Base-by-base conservation (phyloP, 176 grass and related monocot genomes). In the Saccharum officinarum region DNA sequence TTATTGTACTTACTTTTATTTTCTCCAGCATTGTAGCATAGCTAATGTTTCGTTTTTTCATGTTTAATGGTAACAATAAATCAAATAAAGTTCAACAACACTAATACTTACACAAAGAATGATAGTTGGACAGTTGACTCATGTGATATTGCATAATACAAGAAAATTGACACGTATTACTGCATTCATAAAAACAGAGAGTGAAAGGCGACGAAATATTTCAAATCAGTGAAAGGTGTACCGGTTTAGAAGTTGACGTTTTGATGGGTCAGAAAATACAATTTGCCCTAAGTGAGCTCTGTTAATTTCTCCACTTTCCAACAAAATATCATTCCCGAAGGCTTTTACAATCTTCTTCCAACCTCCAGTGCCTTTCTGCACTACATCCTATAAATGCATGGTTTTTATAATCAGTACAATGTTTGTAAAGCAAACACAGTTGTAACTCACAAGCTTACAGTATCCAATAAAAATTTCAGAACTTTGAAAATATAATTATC, bases 341-440 rank as follows among this genome's bases (percentile, higher is more conserved):
- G 28, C 28, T 28, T 28, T 28, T 28, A 28, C 28, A 28, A 28
- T 28, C 28, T 28, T 28, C 28, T 28, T 28, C 28, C 28, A 28
- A 28, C 28, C 28, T 28, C 28, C 28, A 28, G 28, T 28, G 28
- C 28, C 28, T 28, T 28, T 28, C 28, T 28, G 79, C 75, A 95
- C 92, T 30, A 98, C 91, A 86, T 93, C 84, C 95, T 97, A 66
- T 17, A 91, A 76, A 87, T 45, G 34, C 13, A 88, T 68, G 1
- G 33, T 18, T 23, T 73, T 13, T 23, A 23, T 31, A 83, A 50
- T 83, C 38, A 90, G 80, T 26, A 60, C 0, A 79, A 73, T 10
- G 5, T 8, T 81, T 52, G 44, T 18, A 64, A 63, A 47, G 30
- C 7, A 40, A 76, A 79, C 15, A 60, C 1, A 8, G 20, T 57